Conservation (phyloP, 2,329 filamentous ascomycete species). For the Grosmannia huntii region DNA sequence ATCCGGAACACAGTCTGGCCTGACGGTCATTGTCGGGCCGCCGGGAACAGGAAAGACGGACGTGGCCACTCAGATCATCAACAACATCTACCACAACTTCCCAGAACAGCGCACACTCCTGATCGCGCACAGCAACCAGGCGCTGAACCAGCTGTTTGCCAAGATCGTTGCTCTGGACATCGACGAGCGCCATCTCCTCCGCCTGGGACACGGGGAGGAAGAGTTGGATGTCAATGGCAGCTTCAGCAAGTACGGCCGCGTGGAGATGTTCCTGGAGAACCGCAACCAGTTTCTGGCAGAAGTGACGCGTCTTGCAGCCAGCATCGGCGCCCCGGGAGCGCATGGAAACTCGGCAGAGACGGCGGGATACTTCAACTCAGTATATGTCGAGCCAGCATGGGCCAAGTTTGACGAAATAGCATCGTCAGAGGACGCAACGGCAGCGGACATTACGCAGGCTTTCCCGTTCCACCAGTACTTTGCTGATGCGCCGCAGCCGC, state of each 20-base stretch:
- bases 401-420: conserved; percentile 62
- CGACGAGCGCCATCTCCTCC: conserved; percentile 83
- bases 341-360: conserved; percentile 95
- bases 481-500: conserved; percentile 68
- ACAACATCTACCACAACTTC: conserved; percentile 97
- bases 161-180: conserved; percentile 97
- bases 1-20: conserved; percentile 84
- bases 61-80: conserved; percentile 96
- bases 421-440: conserved; percentile 40
- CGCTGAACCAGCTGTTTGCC: conserved; percentile 91
- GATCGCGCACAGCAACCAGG: conserved; percentile 95
- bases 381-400: conserved; percentile 85
- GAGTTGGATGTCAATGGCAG: conserved; percentile 75
- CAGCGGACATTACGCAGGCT: conserved; percentile 50
- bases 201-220: conserved; percentile 89
- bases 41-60: conserved; percentile 99
- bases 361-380: conserved; percentile 88
- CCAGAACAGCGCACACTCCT: conserved; percentile 82
- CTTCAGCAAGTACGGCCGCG: conserved; percentile 88
- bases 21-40: conserved; percentile 88
- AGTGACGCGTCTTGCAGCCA: conserved; percentile 74
- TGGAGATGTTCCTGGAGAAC: conserved; percentile 90
- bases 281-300: conserved; percentile 66
- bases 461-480: conserved; percentile 92
- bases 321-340: conserved; percentile 79